Evolutionary conservation across 345 rosid species (phyloP).

Genomic region (Xanthoceras sorbifolium): DNA sequence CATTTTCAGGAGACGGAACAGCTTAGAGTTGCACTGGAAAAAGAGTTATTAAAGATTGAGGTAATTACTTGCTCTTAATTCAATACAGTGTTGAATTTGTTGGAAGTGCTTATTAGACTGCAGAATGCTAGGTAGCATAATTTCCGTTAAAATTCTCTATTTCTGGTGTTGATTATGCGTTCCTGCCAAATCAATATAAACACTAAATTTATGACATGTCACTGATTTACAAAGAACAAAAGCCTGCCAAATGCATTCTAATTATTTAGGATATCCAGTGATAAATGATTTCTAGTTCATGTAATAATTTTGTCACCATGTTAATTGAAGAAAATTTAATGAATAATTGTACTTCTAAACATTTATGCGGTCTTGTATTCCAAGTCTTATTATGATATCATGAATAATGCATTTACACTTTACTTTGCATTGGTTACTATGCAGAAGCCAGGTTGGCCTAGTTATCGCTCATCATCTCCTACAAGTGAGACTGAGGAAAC

Average conservation of each 20-base stretch:
- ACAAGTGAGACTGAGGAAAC: conserved; percentile 42
- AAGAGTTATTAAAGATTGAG: conserved; percentile 74
- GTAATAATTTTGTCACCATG: background rate
- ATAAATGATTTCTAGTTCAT: background rate
- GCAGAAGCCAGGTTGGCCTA: conserved; percentile 63
- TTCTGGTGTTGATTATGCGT: background rate
- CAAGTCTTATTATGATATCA: background rate
- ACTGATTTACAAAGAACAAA: background rate
- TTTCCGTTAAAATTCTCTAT: background rate
- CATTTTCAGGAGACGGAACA: conserved; percentile 69
- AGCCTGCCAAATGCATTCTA: background rate
- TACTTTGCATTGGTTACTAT: conserved; percentile 24
- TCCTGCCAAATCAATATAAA: background rate
- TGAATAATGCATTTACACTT: background rate
- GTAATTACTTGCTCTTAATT: conserved; percentile 36
- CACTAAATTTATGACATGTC: background rate
- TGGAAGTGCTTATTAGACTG: background rate
- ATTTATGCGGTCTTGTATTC: background rate
- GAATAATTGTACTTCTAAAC: background rate
- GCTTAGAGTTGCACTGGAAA: conserved; percentile 72
- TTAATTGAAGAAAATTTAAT: background rate
- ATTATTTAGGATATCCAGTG: background rate
- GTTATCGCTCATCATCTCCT: conserved; percentile 52
- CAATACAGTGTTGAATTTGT: conserved; percentile 2
- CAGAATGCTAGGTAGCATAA: background rate